Conservation (phyloP, 2,329 filamentous ascomycete genomes). For the Fusarium annulatum region DNA sequence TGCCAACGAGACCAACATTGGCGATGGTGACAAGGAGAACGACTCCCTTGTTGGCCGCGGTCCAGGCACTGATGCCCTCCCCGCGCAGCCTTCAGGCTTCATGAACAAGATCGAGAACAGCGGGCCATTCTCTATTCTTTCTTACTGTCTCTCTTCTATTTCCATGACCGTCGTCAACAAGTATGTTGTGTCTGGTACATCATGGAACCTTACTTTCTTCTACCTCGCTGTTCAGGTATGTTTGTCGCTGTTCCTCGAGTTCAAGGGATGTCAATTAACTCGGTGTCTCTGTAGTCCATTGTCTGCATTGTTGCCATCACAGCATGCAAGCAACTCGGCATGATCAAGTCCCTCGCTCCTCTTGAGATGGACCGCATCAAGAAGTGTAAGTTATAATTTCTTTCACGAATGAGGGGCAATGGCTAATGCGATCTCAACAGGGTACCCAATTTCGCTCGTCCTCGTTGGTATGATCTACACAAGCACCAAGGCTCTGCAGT, state of each 20-base stretch:
- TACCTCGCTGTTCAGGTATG: slow-evolving; percentile 91
- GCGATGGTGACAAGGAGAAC: slow-evolving; percentile 36
- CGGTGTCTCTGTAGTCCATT: slow-evolving; percentile 70
- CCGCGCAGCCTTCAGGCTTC: slow-evolving; percentile 23
- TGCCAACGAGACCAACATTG: slow-evolving; percentile 29
- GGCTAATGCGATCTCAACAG: slow-evolving; percentile 56
- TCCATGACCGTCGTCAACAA: slow-evolving; percentile 99
- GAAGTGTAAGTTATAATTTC: slow-evolving; percentile 74
- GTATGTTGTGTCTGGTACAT: slow-evolving; percentile 90
- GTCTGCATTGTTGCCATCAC: slow-evolving; percentile 90
- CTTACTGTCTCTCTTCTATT: slow-evolving; percentile 95
- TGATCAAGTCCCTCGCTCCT: slow-evolving; percentile 83
- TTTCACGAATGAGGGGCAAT: background rate
- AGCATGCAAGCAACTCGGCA: slow-evolving; percentile 79
- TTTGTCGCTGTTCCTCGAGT: slow-evolving; percentile 6
- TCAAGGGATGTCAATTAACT: background rate
- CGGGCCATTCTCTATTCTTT: slow-evolving; percentile 81
- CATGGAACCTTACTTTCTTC: slow-evolving; percentile 97
- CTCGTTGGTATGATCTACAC: slow-evolving; percentile 99
- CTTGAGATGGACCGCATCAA: slow-evolving; percentile 91
- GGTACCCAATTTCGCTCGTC: slow-evolving; percentile 95
- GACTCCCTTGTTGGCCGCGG: slow-evolving; percentile 37
- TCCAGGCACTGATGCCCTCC: slow-evolving; percentile 34
- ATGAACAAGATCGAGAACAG: slow-evolving; percentile 72
- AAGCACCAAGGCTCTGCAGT: slow-evolving; percentile 93